Evolutionary conservation across 768 basidiomycete genomes (phyloP), one percentile per base, ranked within the genome.

Genomic region (Ramaria sp.): DNA sequence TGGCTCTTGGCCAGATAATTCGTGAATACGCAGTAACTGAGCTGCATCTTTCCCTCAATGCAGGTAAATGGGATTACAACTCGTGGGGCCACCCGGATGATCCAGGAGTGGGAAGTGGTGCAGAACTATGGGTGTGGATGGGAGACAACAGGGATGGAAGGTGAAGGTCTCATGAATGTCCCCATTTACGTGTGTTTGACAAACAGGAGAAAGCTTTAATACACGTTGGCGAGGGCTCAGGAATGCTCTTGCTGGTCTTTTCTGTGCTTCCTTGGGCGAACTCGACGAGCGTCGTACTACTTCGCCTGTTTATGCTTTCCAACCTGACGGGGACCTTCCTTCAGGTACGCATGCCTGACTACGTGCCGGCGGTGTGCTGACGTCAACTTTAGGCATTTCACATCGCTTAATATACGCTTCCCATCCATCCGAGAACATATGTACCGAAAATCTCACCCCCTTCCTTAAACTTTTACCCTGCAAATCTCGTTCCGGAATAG

Each of bases 391-490:
- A 66, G 59, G 46, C 51, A 58, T 47, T 43, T 46, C 49, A 50
- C 63, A 61, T 51, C 56, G 59, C 33, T 74, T 91, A 24, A 82
- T 84, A 59, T 85, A 93, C 63, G 89, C 87, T 1, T 80, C 81
- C 7, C 77, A 87, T 19, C 86, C 88, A 7, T 88, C 84, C 3
- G 90, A 94, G 66, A 76, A 84, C 62, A 88, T 97, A n/a, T 99
- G 95, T 66, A 98, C 95, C 4, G 96, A 98, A 67, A 97, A 97
- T 65, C 73, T 98, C 9, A 97, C 95, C 0, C 95, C 96, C 0
- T 96, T 98, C 71, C 77, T 97, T 58, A 92, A 95, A 66, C 81
- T 97, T 10, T 73, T 98, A 1, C 96, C 96, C 0, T 98, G 95
- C 75, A 91, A 96, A 65, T 83, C 88, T 5, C 72, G 78, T 19